Percentiles rank a stretch among this genome's conserved stretches.
Evolutionary conservation across 352 stramenopile genomes (phyloP).

Genomic region (Phytophthora parvispora): DNA sequence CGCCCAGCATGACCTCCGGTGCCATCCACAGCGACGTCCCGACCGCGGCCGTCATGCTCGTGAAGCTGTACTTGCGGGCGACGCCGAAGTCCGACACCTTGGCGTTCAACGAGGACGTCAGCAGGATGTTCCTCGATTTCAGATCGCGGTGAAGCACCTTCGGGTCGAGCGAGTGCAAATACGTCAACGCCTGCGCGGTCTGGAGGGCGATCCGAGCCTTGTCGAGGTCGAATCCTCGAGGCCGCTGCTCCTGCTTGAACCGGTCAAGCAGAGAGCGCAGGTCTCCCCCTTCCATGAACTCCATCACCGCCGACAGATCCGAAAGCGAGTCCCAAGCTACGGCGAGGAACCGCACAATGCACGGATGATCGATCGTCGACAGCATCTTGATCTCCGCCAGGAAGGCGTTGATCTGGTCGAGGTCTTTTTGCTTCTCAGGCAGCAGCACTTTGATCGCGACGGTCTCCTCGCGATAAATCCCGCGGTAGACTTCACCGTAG

Average conservation of each 20-base stretch:
- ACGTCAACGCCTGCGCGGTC: constrained; percentile 45
- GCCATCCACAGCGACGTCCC: constrained; percentile 52
- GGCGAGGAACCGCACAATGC: constrained; percentile 63
- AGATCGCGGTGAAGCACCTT: constrained; percentile 56
- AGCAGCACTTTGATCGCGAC: constrained; percentile 60
- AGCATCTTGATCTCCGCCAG: constrained; percentile 55
- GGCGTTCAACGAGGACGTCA: constrained; percentile 32
- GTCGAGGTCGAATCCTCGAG: constrained; percentile 30
- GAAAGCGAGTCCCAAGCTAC: constrained; percentile 53
- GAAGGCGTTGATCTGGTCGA: constrained; percentile 54
- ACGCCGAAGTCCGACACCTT: constrained; percentile 65
- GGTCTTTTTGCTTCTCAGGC: constrained; percentile 31
- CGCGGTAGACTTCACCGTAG: constrained; percentile 56
- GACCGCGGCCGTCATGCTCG: constrained; percentile 46
- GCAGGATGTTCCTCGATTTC: constrained; percentile 61
- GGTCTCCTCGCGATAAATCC: constrained; percentile 40
- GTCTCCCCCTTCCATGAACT: constrained; percentile 59
- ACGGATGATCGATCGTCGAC: constrained; percentile 51
- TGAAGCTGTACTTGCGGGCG: constrained; percentile 26
- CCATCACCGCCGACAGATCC: constrained; percentile 48
- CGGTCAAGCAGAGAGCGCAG: constrained; percentile 36
- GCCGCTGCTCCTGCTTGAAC: constrained; percentile 19
- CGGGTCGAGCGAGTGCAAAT: constrained; percentile 52
- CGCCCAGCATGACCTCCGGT: constrained; percentile 45
- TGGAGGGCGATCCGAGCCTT: constrained; percentile 45